Base-by-base conservation (phyloP, 2,329 filamentous ascomycete species). In the Paraconiothyrium brasiliense region DNA sequence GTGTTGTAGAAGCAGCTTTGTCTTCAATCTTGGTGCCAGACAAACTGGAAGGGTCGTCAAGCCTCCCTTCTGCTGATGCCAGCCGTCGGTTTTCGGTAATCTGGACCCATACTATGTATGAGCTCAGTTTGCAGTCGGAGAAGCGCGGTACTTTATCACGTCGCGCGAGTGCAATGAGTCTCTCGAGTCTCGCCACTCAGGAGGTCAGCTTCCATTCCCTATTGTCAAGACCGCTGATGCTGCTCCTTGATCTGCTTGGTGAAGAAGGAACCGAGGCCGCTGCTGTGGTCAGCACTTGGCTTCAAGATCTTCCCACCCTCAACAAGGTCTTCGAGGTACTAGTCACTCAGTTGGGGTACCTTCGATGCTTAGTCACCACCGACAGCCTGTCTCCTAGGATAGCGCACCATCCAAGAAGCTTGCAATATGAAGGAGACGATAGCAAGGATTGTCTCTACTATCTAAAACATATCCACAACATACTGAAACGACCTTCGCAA, bases 1-100 rank as follows among this genome's bases (percentile, higher is more conserved):
- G 91, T 55, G 87, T 93, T 49, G 89, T 97, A 4, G 94, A 97
- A 77, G 92, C 92, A 27, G 88, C 92, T 0, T 87, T 97, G 27
- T 84, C 86, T 30, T 80, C 94, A 2, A 89, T 97, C 78, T 84
- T 92, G 37, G 64, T 71, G 30, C 57, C 66, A 44, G 60, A 51
- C 24, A 57, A 22, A 27, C 43, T 58, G 20, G 35, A 59, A 7
- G 34, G 5, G 3, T 22, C 57, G 8, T 57, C 49, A 8, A 56
- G 56, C 8, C 24, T 52, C 9, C 47, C 43, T 1, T 49, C 48
- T 20, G 66, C 71, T 6, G 89, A 93, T 61, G 81, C 86, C 57
- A 90, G 88, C 1, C 85, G 90, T 52, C 89, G 87, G 13, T 94
- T 97, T 74, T 84, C 86, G 44, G 86, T 93, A 4, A 79, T 97